Percentiles rank a stretch among this genome's conserved stretches.
These are phyloP conservation scores for Talaromyces islandicus DNA, from an alignment of 2,329 filamentous ascomycete species.

Conservation along the genomic window DNA sequence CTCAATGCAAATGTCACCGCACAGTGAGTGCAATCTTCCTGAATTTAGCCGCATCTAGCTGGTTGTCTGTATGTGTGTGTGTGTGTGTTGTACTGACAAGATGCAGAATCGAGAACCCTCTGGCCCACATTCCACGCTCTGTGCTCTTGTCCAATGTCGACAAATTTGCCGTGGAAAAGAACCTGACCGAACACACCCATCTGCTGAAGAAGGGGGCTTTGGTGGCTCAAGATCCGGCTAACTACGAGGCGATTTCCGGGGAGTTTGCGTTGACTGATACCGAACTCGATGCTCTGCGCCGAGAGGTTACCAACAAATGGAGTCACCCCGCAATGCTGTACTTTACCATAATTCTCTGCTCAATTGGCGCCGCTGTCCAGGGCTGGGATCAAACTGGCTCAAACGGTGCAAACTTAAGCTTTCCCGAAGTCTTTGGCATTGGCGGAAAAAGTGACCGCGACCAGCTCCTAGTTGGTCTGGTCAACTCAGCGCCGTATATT, in stretches of 20 bases:
- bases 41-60: neutral
- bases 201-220: slow-evolving; percentile 45
- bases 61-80: neutral
- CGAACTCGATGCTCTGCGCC: slow-evolving; percentile 38
- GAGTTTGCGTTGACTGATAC: slow-evolving; percentile 27
- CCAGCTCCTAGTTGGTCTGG: slow-evolving; percentile 58
- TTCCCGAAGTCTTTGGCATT: slow-evolving; percentile 43
- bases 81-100: neutral
- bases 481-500: slow-evolving; percentile 57
- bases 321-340: slow-evolving; percentile 44
- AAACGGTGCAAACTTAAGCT: slow-evolving; percentile 49
- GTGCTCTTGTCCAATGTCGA: slow-evolving; percentile 38
- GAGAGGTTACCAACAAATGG: slow-evolving; percentile 46
- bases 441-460: slow-evolving; percentile 39
- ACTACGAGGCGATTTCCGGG: slow-evolving; percentile 39
- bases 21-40: slow-evolving; percentile 13
- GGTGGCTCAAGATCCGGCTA: slow-evolving; percentile 43
- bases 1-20: slow-evolving; percentile 23
- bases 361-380: slow-evolving; percentile 49
- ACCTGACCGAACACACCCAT: slow-evolving; percentile 35
- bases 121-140: slow-evolving; percentile 33
- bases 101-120: slow-evolving; percentile 41
- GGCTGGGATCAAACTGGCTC: slow-evolving; percentile 50
- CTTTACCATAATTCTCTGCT: slow-evolving; percentile 47
- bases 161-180: slow-evolving; percentile 36